These are phyloP conservation scores for Suhomyces sp. DNA, from an alignment of 805 yeast genomes.

Conservation along the genomic window DNA sequence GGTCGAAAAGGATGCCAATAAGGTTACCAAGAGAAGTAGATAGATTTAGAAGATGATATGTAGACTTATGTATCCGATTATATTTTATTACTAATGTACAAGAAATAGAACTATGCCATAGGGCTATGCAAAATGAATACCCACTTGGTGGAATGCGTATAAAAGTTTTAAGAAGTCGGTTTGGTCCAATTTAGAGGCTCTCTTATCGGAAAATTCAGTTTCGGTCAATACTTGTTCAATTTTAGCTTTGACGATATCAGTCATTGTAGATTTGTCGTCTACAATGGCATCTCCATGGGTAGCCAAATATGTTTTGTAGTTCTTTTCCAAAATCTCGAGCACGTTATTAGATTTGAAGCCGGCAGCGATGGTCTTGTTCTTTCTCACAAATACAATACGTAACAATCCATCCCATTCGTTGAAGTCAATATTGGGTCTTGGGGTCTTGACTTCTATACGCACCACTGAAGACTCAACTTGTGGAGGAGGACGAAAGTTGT, in stretches of 20 bases:
- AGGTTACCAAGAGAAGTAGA: conserved; percentile 46
- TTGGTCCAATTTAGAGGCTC: conserved; percentile 94
- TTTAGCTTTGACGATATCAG: conserved; percentile 59
- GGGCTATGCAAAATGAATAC: conserved; percentile 84
- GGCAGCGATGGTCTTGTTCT: conserved; percentile 89
- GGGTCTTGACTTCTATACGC: conserved; percentile 84
- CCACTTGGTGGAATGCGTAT: conserved; percentile 94
- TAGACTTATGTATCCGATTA: too few species aligned
- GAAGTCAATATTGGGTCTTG: conserved; percentile 91
- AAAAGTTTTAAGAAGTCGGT: conserved; percentile 84
- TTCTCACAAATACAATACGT: conserved; percentile 88
- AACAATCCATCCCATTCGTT: conserved; percentile 97
- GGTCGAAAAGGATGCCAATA: conserved; percentile 65
- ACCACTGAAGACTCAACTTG: conserved; percentile 97
- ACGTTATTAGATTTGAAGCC: conserved; percentile 86
- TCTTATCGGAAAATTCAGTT: conserved; percentile 78
- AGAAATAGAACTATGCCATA: neutral
- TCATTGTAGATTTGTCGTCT: conserved; percentile 43
- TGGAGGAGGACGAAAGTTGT: conserved; percentile 97
- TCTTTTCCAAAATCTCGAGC: conserved; percentile 77
- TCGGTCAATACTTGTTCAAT: conserved; percentile 72
- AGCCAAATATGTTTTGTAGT: conserved; percentile 76
- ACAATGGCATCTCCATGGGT: conserved; percentile 45
- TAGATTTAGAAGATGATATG: neutral
- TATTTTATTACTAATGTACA: neutral